Evolutionary conservation across 2,329 filamentous ascomycete genomes (phyloP).

Genomic region (Epichloe brachyelytri): DNA sequence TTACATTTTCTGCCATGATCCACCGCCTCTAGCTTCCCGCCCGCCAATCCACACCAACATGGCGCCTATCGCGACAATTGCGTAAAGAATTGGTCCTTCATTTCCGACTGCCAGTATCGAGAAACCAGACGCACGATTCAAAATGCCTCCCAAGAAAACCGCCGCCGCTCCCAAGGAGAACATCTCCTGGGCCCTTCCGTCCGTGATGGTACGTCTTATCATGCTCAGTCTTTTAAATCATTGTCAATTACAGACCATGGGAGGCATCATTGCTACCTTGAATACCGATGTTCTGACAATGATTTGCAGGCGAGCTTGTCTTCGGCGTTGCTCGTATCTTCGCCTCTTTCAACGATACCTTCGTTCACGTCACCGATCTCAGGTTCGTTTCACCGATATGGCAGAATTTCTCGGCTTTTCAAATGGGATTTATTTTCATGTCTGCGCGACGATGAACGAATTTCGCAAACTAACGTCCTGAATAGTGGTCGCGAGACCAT

Average conservation of each 20-base stretch:
- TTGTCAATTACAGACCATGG: not conserved
- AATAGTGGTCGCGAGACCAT: constrained; percentile 98
- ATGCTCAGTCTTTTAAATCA: not conserved
- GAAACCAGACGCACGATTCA: constrained; percentile 31
- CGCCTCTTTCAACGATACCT: constrained; percentile 86
- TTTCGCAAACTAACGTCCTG: constrained; percentile 1
- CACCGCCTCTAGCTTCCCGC: constrained; percentile 19
- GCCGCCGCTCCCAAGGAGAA: constrained; percentile 81
- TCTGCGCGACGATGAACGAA: not conserved
- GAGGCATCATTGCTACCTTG: no score
- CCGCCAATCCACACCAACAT: constrained; percentile 15
- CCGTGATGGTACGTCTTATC: constrained; percentile 64
- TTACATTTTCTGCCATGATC: constrained; percentile 22
- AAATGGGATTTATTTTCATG: not conserved
- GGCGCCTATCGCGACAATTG: constrained; percentile 14
- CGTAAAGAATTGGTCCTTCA: constrained; percentile 13
- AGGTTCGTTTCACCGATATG: constrained; percentile 41
- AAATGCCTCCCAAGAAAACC: constrained; percentile 92
- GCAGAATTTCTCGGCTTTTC: not conserved
- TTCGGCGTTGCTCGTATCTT: constrained; percentile 96
- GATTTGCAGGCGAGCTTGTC: constrained; percentile 69
- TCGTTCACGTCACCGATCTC: constrained; percentile 99
- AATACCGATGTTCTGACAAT: constrained; percentile 7
- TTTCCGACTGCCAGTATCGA: constrained; percentile 23
- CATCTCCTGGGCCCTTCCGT: constrained; percentile 95